phyloP scores from a whole-genome alignment of 2,329 filamentous ascomycete species.

The Epichloe sp. region DNA sequence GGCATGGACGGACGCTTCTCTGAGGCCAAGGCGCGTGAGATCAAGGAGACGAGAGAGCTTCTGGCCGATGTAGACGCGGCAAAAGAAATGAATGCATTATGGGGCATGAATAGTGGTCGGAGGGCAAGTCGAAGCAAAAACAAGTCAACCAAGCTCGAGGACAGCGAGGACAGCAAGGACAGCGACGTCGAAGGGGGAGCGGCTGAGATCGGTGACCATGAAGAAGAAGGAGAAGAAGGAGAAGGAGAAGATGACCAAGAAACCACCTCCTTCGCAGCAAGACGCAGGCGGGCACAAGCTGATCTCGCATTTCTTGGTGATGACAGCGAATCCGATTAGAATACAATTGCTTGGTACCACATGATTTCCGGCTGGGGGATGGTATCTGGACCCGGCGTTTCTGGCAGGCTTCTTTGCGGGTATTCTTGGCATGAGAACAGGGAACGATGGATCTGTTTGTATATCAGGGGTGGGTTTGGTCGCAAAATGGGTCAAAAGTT shows the following conservation, averaged over 20 bases:
- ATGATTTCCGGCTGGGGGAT: background rate
- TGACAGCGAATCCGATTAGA: conserved; percentile 51
- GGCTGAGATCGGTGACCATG: conserved; percentile 7
- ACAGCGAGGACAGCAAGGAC: conserved; percentile 17
- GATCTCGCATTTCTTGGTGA: conserved; percentile 55
- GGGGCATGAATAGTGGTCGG: conserved; percentile 45
- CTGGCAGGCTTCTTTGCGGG: background rate
- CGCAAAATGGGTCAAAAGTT: background rate
- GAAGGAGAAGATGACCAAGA: conserved; percentile 18
- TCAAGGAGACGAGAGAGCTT: conserved; percentile 78
- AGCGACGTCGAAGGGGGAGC: conserved; percentile 11
- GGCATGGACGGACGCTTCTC: conserved; percentile 89
- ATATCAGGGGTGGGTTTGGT: background rate
- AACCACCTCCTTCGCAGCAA: conserved; percentile 26
- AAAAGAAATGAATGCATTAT: conserved; percentile 64
- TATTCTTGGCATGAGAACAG: background rate
- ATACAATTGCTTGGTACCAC: background rate
- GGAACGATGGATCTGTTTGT: background rate
- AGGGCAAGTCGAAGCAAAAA: conserved; percentile 28
- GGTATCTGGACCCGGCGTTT: background rate
- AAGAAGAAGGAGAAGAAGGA: conserved; percentile 14
- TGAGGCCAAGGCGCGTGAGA: conserved; percentile 67
- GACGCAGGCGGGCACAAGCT: conserved; percentile 33
- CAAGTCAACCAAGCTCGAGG: conserved; percentile 18
- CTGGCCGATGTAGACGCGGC: conserved; percentile 74